Evolutionary conservation across 768 basidiomycete species (phyloP), one percentile per base, ranked within the genome.

Genomic region (Lentinula guzmanii): DNA sequence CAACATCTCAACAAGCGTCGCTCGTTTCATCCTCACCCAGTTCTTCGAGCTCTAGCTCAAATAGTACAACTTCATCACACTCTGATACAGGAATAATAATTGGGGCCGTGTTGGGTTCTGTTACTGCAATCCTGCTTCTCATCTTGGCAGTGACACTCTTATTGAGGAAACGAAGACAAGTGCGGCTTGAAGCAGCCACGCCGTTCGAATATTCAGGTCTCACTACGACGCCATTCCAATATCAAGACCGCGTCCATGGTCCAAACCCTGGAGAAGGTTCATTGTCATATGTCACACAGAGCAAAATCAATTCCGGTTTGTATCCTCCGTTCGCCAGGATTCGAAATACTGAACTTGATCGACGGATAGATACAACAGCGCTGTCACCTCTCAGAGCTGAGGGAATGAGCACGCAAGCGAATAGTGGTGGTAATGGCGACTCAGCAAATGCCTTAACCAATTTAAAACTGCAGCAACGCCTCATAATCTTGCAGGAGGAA

Each of bases 381-480:
- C n/a, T 18, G 16, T 11, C 28, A 5, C 31, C 31, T 33, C 33
- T 21, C 8, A 9, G 51, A 13, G 37, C 37, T 52, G 51, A 28
- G 28, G 28, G 24, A 33, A 21, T 7, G 15, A 10, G 7, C 34
- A 34, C 51, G n/a, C 28, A 52, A 35, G 37, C 16, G 16, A 54
- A 9, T 28, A 54, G 33, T 34, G 4, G 11, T 18, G 21, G 46
- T 18, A n/a, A n/a, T 48, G 46, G 5, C 5, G 43, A 45, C n/a
- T 37, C 31, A n/a, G 9, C 48, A 16, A 48, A 48, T n/a, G 11
- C n/a, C 24, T 46, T 50, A 42, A 34, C 57, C 5, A 34, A 52
- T 16, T 35, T 59, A 33, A 59, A 59, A 28, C 58, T 59, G 8
- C 41, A 50, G 45, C 58, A 59, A 28, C 58, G 48, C 8, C 48